Evolutionary conservation across 805 yeast species (phyloP).

Genomic region (Lipomyces starkeyi): DNA sequence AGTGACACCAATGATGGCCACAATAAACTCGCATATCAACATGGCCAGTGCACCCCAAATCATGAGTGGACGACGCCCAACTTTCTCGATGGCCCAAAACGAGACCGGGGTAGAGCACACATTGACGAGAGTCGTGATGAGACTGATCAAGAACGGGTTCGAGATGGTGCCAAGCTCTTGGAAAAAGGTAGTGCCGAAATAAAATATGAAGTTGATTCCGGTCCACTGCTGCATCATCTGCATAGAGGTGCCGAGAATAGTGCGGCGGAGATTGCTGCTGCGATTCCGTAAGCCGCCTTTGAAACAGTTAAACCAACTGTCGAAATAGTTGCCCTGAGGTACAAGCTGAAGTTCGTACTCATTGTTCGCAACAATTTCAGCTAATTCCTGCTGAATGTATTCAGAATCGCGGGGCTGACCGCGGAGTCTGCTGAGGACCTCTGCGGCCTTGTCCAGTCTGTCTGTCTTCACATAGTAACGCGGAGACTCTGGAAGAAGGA

Average conservation of each 20-base stretch:
- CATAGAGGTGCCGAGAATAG: conserved; percentile 67
- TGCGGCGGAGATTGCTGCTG: conserved; percentile 40
- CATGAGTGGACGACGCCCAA: conserved; percentile 77
- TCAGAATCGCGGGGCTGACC: conserved; percentile 52
- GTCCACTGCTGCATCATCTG: conserved; percentile 88
- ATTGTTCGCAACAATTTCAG: conserved; percentile 56
- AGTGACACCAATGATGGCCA: conserved; percentile 67
- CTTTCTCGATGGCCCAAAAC: conserved; percentile 71
- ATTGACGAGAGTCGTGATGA: conserved; percentile 81
- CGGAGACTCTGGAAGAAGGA: conserved; percentile 77
- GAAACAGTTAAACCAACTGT: conserved; percentile 24
- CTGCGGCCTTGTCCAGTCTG: conserved; percentile 61
- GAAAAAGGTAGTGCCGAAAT: conserved; percentile 85
- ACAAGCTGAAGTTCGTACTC: conserved; percentile 50
- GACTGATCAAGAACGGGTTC: conserved; percentile 72
- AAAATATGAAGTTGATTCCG: conserved; percentile 87
- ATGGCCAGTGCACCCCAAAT: conserved; percentile 77
- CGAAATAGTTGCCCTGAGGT: conserved; percentile 20
- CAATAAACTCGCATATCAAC: conserved; percentile 66
- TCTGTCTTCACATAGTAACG: conserved; percentile 68
- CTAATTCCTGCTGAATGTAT: conserved; percentile 53
- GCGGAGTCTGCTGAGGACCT: conserved; percentile 57
- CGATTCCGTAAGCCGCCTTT: conserved; percentile 15
- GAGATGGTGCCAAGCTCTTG: conserved; percentile 51
- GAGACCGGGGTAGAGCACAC: conserved; percentile 84